phyloP scores from a whole-genome alignment of 225 moss, liverwort and hornwort genomes.

The Sphagnum tenellum region DNA sequence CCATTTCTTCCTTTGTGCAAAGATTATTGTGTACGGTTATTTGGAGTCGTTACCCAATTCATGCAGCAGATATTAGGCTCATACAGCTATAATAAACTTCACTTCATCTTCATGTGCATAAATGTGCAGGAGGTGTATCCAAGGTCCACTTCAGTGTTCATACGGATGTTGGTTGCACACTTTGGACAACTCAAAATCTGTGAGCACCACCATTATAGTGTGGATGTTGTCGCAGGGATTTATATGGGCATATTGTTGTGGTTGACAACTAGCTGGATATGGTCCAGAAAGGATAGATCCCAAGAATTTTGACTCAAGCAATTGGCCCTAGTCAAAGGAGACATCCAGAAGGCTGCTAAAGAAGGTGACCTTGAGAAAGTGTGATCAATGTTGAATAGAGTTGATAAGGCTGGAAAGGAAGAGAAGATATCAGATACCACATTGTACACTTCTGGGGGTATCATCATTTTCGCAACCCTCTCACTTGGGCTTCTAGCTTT shows the following conservation, averaged over 20 bases:
- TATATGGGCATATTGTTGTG: slow-evolving; percentile 66
- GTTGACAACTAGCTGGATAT: slow-evolving; percentile 56
- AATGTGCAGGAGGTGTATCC: slow-evolving; percentile 65
- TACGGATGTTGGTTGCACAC: slow-evolving; percentile 68
- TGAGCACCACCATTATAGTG: slow-evolving; percentile 88
- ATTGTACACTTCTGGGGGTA: slow-evolving; percentile 23
- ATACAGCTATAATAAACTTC: neutral
- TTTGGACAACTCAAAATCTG: slow-evolving; percentile 75
- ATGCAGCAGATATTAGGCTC: too few species aligned
- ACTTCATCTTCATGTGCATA: neutral
- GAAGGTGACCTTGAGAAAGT: slow-evolving; percentile 66
- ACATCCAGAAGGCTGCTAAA: slow-evolving; percentile 60
- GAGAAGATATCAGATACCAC: slow-evolving; percentile 12
- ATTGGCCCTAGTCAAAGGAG: slow-evolving; percentile 29
- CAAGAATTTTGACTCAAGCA: slow-evolving; percentile 24
- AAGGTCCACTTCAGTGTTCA: slow-evolving; percentile 55
- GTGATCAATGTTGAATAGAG: slow-evolving; percentile 34
- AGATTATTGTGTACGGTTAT: too few species aligned
- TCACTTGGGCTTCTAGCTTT: slow-evolving; percentile 54
- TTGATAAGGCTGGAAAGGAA: slow-evolving; percentile 19
- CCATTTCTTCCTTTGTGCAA: too few species aligned
- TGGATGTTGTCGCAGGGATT: slow-evolving; percentile 59
- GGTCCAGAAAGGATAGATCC: slow-evolving; percentile 37
- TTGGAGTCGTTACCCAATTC: too few species aligned
- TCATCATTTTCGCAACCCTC: slow-evolving; percentile 34